These are phyloP conservation scores for Licmophora abbreviata DNA, from an alignment of 108 stramenopile genomes.

Conservation along the genomic window DNA sequence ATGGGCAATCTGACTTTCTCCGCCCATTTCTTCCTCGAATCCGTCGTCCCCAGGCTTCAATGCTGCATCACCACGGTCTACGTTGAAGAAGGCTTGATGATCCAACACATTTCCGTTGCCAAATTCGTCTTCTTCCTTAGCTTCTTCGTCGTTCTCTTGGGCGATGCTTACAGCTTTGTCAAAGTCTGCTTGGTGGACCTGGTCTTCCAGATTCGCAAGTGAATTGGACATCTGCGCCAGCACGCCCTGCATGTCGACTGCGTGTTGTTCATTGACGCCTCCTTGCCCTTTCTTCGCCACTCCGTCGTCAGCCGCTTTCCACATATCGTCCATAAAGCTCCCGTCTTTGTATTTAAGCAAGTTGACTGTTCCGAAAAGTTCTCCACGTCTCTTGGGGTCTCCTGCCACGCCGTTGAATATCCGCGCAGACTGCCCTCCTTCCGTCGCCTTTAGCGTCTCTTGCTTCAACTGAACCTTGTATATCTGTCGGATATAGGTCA, in stretches of 20 bases:
- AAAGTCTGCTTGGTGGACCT: too few species aligned
- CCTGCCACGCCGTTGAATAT: slow-evolving; percentile 32
- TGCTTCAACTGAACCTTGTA: slow-evolving; percentile 90
- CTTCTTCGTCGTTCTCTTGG: background rate
- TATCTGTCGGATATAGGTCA: slow-evolving; percentile 88
- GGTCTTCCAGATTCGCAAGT: too few species aligned
- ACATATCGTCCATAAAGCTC: slow-evolving; percentile 56
- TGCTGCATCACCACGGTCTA: slow-evolving; percentile 42
- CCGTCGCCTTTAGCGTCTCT: slow-evolving; percentile 40
- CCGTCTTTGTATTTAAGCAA: slow-evolving; percentile 74
- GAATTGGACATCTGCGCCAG: background rate
- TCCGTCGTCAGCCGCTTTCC: slow-evolving; percentile 11
- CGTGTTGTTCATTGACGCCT: background rate
- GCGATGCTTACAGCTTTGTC: background rate
- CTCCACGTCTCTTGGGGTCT: slow-evolving; percentile 64
- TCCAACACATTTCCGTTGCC: slow-evolving; percentile 7
- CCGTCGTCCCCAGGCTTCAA: slow-evolving; percentile 49
- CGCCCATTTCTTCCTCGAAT: slow-evolving; percentile 74
- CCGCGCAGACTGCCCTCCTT: slow-evolving; percentile 6
- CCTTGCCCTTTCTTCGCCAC: slow-evolving; percentile 1
- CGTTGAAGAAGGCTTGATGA: slow-evolving; percentile 48
- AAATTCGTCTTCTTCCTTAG: background rate
- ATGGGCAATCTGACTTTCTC: slow-evolving; percentile 39
- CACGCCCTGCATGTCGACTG: background rate
- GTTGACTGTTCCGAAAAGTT: slow-evolving; percentile 82